Conservation (phyloP, 306 rosid genomes). For the Acacia acuminata region DNA sequence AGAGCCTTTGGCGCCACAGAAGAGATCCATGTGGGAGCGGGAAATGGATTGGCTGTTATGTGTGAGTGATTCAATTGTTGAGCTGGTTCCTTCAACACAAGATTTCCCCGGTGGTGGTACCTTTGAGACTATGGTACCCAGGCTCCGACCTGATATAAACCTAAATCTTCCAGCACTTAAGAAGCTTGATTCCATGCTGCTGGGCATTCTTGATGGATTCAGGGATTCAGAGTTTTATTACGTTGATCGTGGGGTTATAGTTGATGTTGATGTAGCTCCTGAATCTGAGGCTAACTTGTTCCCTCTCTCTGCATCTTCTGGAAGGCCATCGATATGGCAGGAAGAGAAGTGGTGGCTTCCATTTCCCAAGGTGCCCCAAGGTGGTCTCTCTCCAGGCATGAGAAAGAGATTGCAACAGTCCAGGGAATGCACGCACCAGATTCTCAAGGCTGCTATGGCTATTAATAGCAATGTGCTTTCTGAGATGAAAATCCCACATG, state of each 20-base stretch:
- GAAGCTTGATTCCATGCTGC: slow-evolving; percentile 53
- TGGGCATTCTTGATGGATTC: slow-evolving; percentile 48
- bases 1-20: slow-evolving; percentile 46
- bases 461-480: slow-evolving; percentile 44
- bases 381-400: slow-evolving; percentile 40
- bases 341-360: slow-evolving; percentile 54
- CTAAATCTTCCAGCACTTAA: slow-evolving; percentile 53
- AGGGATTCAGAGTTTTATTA: slow-evolving; percentile 44
- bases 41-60: slow-evolving; percentile 56
- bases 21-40: slow-evolving; percentile 46
- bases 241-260: slow-evolving; percentile 41
- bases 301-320: slow-evolving; percentile 25
- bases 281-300: neutral
- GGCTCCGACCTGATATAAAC: slow-evolving; percentile 44
- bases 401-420: slow-evolving; percentile 49
- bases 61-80: slow-evolving; percentile 52
- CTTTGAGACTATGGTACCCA: slow-evolving; percentile 51
- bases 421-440: slow-evolving; percentile 50
- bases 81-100: slow-evolving; percentile 51
- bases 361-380: slow-evolving; percentile 46
- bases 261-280: slow-evolving; percentile 25
- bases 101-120: slow-evolving; percentile 48
- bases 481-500: slow-evolving; percentile 48
- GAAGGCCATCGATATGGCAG: slow-evolving; percentile 33
- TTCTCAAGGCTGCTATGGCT: slow-evolving; percentile 58